Conservation (phyloP, 805 yeast species). For the Yamadazyma kitorensis region DNA sequence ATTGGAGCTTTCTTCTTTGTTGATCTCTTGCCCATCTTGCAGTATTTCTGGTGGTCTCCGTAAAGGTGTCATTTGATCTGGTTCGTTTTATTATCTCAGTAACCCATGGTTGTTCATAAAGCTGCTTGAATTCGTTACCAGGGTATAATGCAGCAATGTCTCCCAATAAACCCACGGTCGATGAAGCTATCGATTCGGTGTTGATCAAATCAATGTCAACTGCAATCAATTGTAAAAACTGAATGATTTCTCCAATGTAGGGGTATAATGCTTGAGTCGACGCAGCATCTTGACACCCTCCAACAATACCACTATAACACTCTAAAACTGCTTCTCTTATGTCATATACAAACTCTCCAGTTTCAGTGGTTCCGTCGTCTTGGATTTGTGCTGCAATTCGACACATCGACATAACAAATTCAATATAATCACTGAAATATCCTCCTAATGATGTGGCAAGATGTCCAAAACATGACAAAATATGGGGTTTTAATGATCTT, state of each 20-base stretch:
- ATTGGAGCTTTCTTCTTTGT: constrained; percentile 41
- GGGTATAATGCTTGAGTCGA: constrained; percentile 54
- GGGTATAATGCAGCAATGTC: constrained; percentile 88
- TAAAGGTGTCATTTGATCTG: constrained; percentile 58
- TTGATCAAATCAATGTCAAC: constrained; percentile 57
- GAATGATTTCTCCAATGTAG: constrained; percentile 67
- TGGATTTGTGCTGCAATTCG: constrained; percentile 61
- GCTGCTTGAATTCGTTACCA: constrained; percentile 66
- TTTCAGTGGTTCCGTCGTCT: constrained; percentile 68
- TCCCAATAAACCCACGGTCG: constrained; percentile 88
- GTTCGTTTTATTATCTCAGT: constrained; percentile 71
- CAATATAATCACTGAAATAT: constrained; percentile 71
- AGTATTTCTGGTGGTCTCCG: constrained; percentile 75
- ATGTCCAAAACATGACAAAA: constrained; percentile 93
- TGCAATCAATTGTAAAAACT: constrained; percentile 59
- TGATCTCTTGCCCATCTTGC: constrained; percentile 98
- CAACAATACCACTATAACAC: constrained; percentile 92
- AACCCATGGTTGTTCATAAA: constrained; percentile 75
- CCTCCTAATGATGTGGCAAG: constrained; percentile 85
- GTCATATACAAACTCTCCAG: constrained; percentile 67
- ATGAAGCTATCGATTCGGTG: constrained; percentile 70
- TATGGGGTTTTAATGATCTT: constrained; percentile 81
- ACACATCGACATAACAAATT: constrained; percentile 77
- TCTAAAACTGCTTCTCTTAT: constrained; percentile 90
- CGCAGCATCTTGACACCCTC: constrained; percentile 77